A percentile compares a stretch with the other conserved stretches of the same genome.
phyloP scores from a whole-genome alignment of 257 asterid species.

The Forsythia suspensa region DNA sequence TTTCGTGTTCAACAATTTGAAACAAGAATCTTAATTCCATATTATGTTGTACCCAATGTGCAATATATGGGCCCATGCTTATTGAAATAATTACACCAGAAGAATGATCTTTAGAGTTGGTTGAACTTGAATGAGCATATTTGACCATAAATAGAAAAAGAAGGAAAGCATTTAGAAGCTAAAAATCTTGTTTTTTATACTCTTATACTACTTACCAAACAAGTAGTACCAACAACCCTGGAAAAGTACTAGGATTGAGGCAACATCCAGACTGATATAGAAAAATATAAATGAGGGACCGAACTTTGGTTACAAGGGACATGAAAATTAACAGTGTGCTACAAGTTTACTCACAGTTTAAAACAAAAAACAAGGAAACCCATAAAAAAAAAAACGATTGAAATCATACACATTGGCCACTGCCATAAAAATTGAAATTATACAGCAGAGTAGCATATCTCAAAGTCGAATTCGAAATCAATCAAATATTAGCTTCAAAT shows the following conservation, averaged over 20 bases:
- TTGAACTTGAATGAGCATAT: no score
- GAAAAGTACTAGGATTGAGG: neutral
- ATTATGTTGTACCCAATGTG: no score
- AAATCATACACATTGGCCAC: no score
- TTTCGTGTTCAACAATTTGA: no score
- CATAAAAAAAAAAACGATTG: no score
- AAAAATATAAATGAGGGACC: neutral
- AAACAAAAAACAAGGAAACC: neutral
- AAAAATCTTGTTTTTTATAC: neutral
- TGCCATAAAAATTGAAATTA: neutral
- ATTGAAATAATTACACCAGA: no score
- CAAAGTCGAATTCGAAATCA: slow-evolving; percentile 8
- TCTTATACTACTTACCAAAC: neutral
- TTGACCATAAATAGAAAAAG: no score
- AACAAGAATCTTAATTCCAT: no score
- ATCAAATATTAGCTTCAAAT: neutral
- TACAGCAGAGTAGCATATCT: neutral
- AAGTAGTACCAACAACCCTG: neutral
- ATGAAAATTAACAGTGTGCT: neutral
- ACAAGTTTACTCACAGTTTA: neutral
- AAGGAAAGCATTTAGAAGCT: neutral
- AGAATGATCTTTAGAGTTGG: no score
- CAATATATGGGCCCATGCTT: no score
- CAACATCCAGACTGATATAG: neutral
- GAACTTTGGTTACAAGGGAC: neutral